Evolutionary conservation across 345 rosid species (phyloP).

Genomic region (Murraya paniculata): DNA sequence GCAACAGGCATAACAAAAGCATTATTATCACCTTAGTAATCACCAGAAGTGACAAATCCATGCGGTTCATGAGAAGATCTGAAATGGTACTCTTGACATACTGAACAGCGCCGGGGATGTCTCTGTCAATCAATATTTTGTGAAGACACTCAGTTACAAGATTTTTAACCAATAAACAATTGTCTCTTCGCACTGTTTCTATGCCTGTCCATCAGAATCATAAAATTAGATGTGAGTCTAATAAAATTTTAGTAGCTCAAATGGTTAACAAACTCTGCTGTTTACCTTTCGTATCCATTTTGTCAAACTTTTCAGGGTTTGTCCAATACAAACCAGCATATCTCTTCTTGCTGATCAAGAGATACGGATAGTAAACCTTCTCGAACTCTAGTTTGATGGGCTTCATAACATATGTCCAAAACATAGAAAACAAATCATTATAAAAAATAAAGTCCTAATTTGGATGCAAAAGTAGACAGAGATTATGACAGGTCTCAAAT

Average conservation of each 20-base stretch:
- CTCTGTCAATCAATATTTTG: slow-evolving; percentile 84
- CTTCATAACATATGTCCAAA: slow-evolving; percentile 43
- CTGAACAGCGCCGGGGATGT: slow-evolving; percentile 81
- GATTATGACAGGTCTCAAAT: background rate
- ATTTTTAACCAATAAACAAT: slow-evolving; percentile 92
- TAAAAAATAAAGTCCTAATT: background rate
- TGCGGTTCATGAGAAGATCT: slow-evolving; percentile 97
- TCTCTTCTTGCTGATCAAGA: slow-evolving; percentile 95
- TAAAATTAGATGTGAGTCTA: slow-evolving; percentile 4
- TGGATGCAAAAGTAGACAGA: background rate
- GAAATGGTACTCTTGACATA: slow-evolving; percentile 86
- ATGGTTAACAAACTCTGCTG: slow-evolving; percentile 8
- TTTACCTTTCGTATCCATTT: slow-evolving; percentile 97
- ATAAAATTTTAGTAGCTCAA: slow-evolving; percentile 15
- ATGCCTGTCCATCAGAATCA: slow-evolving; percentile 60
- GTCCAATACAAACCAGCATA: slow-evolving; percentile 99
- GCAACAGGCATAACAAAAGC: slow-evolving; percentile 22
- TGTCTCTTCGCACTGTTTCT: slow-evolving; percentile 98
- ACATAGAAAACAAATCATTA: slow-evolving; percentile 15
- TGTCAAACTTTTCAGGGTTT: slow-evolving; percentile 73
- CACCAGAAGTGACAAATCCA: slow-evolving; percentile 95
- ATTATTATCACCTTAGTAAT: slow-evolving; percentile 74
- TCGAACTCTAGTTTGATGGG: slow-evolving; percentile 98
- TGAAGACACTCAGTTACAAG: slow-evolving; percentile 91
- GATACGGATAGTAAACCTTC: slow-evolving; percentile 92